Percentiles rank a stretch among this genome's conserved stretches.
phyloP scores from a whole-genome alignment of 805 yeast genomes.

The Ogataea pignaliae region DNA sequence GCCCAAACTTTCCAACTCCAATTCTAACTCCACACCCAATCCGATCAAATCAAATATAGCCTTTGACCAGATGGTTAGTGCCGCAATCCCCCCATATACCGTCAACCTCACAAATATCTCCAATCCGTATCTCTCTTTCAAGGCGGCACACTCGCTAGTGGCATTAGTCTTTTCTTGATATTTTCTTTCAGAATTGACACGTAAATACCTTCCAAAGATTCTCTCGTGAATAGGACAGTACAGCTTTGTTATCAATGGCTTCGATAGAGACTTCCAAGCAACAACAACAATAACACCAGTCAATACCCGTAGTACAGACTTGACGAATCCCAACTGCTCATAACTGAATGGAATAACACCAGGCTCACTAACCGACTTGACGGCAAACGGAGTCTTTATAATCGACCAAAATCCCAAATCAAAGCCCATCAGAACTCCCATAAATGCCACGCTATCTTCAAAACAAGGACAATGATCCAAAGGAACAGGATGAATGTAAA shows the following conservation, averaged over 20 bases:
- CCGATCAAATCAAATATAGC: slow-evolving; percentile 14
- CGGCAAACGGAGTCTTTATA: slow-evolving; percentile 15
- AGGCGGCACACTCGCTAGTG: slow-evolving; percentile 39
- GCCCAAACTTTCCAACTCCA: background rate
- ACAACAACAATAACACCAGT: slow-evolving; percentile 62
- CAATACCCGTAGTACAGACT: slow-evolving; percentile 42
- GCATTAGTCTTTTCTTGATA: slow-evolving; percentile 1
- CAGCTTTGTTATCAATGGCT: slow-evolving; percentile 54
- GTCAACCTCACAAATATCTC: slow-evolving; percentile 73
- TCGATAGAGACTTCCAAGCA: slow-evolving; percentile 70
- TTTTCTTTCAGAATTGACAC: background rate
- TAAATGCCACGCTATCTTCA: slow-evolving; percentile 89
- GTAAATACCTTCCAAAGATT: slow-evolving; percentile 3
- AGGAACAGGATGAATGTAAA: slow-evolving; percentile 76
- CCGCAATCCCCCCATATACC: slow-evolving; percentile 79
- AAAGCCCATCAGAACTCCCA: slow-evolving; percentile 80
- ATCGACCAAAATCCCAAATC: slow-evolving; percentile 57
- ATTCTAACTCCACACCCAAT: slow-evolving; percentile 6
- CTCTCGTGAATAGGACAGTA: slow-evolving; percentile 53
- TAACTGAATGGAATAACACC: slow-evolving; percentile 39
- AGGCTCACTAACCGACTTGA: slow-evolving; percentile 7
- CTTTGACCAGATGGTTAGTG: slow-evolving; percentile 38
- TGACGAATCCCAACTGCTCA: slow-evolving; percentile 38
- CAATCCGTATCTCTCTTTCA: slow-evolving; percentile 61
- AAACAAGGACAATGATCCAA: slow-evolving; percentile 94